A percentile compares a stretch with the other conserved stretches of the same genome.
These are phyloP conservation scores for Nemania sp. DNA, from an alignment of 2,329 filamentous ascomycete genomes.

Conservation along the genomic window DNA sequence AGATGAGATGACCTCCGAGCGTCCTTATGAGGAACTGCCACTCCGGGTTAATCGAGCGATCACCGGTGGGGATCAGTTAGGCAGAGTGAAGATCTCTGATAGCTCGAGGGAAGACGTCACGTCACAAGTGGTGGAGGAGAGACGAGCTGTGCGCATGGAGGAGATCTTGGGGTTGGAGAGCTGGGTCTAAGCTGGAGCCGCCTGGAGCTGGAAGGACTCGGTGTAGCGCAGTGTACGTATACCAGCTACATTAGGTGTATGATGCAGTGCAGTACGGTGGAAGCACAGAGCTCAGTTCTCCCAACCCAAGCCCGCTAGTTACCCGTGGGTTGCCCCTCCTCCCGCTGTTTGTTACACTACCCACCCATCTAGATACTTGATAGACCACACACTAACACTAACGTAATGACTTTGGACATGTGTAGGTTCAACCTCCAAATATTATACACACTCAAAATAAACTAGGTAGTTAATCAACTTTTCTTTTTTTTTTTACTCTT, in stretches of 20 bases:
- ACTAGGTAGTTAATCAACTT: not conserved
- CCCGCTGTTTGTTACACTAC: slow-evolving; percentile 5
- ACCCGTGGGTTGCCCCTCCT: slow-evolving; percentile 30
- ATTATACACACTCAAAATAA: not conserved
- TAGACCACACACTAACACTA: not conserved
- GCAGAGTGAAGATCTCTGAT: slow-evolving; percentile 35
- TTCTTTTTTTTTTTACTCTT: not conserved
- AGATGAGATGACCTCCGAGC: slow-evolving; percentile 15
- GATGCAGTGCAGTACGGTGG: not conserved
- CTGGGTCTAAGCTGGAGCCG: not conserved
- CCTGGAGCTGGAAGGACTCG: slow-evolving; percentile 7
- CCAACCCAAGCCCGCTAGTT: not conserved
- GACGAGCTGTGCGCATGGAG: slow-evolving; percentile 9
- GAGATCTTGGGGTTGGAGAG: not conserved
- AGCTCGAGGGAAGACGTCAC: slow-evolving; percentile 31
- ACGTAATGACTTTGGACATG: not conserved
- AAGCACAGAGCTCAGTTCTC: slow-evolving; percentile 4
- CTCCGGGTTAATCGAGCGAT: slow-evolving; percentile 31
- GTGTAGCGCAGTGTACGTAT: not conserved
- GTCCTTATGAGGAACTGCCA: slow-evolving; percentile 33
- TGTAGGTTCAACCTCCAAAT: slow-evolving; percentile 9
- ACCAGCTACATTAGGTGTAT: too few relatives aligned
- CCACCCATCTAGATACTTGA: not conserved
- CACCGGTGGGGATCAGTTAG: slow-evolving; percentile 30
- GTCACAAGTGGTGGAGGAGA: slow-evolving; percentile 34